Conservation (phyloP, 140 eudicot species). For the Flaveria floridana region DNA sequence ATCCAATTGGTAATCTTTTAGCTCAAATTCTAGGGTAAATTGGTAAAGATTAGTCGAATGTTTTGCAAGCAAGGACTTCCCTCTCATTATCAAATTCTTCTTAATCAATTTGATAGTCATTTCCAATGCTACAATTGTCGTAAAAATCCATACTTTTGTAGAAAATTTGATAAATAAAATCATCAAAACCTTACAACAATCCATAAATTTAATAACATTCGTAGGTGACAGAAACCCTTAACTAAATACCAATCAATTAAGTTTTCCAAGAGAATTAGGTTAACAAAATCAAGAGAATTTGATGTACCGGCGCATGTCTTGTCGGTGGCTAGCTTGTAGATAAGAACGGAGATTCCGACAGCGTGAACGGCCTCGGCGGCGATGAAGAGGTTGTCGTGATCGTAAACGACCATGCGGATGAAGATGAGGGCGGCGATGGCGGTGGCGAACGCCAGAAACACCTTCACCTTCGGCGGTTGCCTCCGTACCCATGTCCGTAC, state of each 20-base stretch:
- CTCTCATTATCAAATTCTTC: not conserved
- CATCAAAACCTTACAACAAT: slow-evolving; percentile 10
- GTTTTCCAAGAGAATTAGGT: not conserved
- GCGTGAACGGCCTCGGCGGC: slow-evolving; percentile 65
- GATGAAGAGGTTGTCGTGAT: slow-evolving; percentile 59
- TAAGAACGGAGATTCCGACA: slow-evolving; percentile 54
- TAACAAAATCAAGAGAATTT: too few species aligned
- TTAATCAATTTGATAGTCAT: not conserved
- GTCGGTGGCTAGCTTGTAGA: slow-evolving; percentile 55
- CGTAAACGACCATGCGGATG: slow-evolving; percentile 49
- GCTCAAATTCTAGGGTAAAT: slow-evolving; percentile 1
- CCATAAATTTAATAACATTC: not conserved
- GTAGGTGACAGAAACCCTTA: not conserved
- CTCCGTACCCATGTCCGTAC: slow-evolving; percentile 51
- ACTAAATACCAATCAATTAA: not conserved
- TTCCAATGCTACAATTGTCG: too few species aligned
- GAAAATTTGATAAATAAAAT: not conserved
- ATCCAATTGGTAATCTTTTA: not conserved
- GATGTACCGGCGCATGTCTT: slow-evolving; percentile 52
- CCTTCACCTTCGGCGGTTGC: slow-evolving; percentile 57
- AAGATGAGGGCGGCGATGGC: slow-evolving; percentile 44
- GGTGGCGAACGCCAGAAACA: slow-evolving; percentile 38
- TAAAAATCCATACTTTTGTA: not conserved
- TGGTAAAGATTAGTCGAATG: not conserved
- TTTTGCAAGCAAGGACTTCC: slow-evolving; percentile 3